A percentile compares a stretch with the other conserved stretches of the same genome.
Evolutionary conservation across 805 yeast species (phyloP).

Genomic region (Schwanniomyces sp.): DNA sequence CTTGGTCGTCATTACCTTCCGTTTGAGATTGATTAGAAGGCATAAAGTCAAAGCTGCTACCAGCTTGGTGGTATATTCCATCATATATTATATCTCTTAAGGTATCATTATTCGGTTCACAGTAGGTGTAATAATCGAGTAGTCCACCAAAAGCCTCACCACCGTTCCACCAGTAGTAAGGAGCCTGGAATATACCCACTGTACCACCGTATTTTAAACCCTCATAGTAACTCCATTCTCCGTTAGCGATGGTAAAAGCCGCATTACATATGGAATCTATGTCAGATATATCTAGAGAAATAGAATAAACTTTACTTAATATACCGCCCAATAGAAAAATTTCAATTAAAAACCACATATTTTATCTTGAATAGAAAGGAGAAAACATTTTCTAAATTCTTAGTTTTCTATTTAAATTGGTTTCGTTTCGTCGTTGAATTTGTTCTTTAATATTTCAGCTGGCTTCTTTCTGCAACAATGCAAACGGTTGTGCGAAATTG

Average conservation of each 20-base stretch:
- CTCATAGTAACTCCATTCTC: slow-evolving; percentile 46
- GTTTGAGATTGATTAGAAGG: slow-evolving; percentile 47
- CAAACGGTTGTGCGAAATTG: background rate
- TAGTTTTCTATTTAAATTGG: too few species aligned
- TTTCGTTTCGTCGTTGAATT: too few species aligned
- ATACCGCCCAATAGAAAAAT: background rate
- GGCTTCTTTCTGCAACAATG: background rate
- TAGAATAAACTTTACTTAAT: background rate
- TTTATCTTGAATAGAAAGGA: too few species aligned
- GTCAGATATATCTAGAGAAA: slow-evolving; percentile 15
- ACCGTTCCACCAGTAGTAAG: slow-evolving; percentile 56
- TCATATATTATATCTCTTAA: slow-evolving; percentile 27
- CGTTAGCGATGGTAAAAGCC: slow-evolving; percentile 31
- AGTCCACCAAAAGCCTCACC: slow-evolving; percentile 52
- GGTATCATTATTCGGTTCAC: slow-evolving; percentile 33
- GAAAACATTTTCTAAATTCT: too few species aligned
- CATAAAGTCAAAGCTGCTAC: slow-evolving; percentile 38
- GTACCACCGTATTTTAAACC: slow-evolving; percentile 44
- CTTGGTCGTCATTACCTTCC: slow-evolving; percentile 54
- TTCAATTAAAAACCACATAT: background rate
- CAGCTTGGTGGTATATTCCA: slow-evolving; percentile 46
- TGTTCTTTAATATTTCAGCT: background rate
- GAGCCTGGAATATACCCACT: slow-evolving; percentile 45
- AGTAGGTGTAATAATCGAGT: slow-evolving; percentile 38
- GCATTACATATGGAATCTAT: slow-evolving; percentile 43